Evolutionary conservation across 2,329 filamentous ascomycete species (phyloP), one percentile per base, ranked within the genome.

Genomic region (Pleomassaria siparia): DNA sequence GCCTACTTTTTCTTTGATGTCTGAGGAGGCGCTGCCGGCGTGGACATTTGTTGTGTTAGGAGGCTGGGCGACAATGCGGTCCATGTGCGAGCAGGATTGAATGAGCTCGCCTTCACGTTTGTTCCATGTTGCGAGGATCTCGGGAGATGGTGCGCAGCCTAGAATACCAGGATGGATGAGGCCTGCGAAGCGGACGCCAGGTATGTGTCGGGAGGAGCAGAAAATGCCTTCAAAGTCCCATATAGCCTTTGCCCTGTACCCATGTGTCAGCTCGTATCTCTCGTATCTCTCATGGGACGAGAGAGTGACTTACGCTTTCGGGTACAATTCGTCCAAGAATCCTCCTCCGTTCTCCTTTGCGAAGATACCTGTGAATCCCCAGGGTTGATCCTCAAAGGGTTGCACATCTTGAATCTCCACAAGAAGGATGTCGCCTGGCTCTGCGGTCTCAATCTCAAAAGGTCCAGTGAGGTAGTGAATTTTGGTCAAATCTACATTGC

Each of bases 331-430:
- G 55, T 96, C 89, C 11, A 96, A 72, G 57, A 96, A 96, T 0
- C 91, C 91, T 8, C 91, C 91, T 5, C 91, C 91, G 60, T 96
- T 96, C 13, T 84, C 74, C 55, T 83, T 85, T 44, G 86, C 79
- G 62, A 96, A 96, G 4, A 94, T 73, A 8, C 90, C 90, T 0
- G 88, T 92, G 69, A 95, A 95, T 0, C 91, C 91, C 91, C 91
- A 96, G 0, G 90, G 90, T 47, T 87, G 83, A 24, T 94, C 84
- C 53, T 92, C 79, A 55, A 95, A 84, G 0, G 91, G 91, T 73
- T 96, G 90, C 0, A 96, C 89, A 62, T 96, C 91, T 70, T 92
- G 90, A 55, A 96, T 96, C 68, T 96, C 90, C 7, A 96, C 88
- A 0, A 95, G 74, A 0, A 95, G 78, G 1, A 95, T 77, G 64